Base-by-base conservation (phyloP, 129 eudicot genomes). In the Flaveria brownii region DNA sequence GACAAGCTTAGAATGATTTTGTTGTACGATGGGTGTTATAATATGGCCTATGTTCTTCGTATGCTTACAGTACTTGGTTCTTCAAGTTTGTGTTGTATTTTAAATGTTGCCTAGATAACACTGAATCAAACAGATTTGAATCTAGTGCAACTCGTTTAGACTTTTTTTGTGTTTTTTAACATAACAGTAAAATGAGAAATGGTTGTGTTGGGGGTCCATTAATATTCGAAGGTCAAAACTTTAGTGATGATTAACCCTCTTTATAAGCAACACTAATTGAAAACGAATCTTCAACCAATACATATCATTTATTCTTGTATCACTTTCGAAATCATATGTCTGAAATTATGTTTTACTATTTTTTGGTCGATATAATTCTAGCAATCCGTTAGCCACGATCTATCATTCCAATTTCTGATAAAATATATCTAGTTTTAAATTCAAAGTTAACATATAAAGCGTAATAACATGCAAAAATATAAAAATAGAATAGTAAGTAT, bases 21-120 rank as follows among this genome's bases (percentile, higher is more conserved):
- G 80, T 80, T 80, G 79, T 80, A 70, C 61, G 22, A 12, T 70
- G 71, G 76, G 75, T 74, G n/a, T 49, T 49, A 68, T 80, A 69
- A 80, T 41, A 42, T 65, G 45, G 57, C 22, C 8, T 45, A 55
- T 50, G 63, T 71, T 72, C 30, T 68, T 68, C 36, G 12, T 68
- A 30, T 54, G 33, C 55, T 68, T 28, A 13, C 9, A 30, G 45
- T 39, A 5, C 43, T 65, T 22, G 1, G 61, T 47, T 47, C 47
- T 61, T 71, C 2, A 17, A 28, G 28, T 45, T 23, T 74, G 43
- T 77, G 39, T 68, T 2, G 2, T 0, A 45, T 11, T 14, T 11
- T 43, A 11, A 42, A 0, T 2, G 13, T 43, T 7, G 13, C 12
- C 13, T 11, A 45, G 50, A 8, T 45, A 45, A 11, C 14, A 52